Evolutionary conservation across 805 yeast species (phyloP), one percentile per base, ranked within the genome.

Genomic region (Ogataea saltuana): DNA sequence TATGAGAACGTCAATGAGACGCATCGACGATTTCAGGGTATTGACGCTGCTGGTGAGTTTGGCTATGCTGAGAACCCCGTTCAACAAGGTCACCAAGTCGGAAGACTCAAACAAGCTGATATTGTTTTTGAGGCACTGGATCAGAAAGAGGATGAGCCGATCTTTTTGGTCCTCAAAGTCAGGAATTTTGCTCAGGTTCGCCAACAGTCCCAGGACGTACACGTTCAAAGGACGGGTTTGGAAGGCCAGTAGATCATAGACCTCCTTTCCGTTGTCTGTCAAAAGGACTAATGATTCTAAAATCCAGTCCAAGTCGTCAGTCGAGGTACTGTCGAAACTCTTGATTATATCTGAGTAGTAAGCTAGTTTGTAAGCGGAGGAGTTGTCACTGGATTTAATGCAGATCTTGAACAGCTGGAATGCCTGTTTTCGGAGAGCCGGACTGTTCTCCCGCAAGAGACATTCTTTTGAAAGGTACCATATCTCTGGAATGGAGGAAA

Each of bases 391-490:
- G 27, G 72, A 67, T 16, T 60, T 56, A 7, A 84, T 78, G 60
- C 95, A 84, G 39, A 71, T 69, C 6, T 63, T 56, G 55, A 86
- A 60, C 18, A 88, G 65, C 13, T 69, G 60, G 25, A 86, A 60
- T 0, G 82, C 81, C 1, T 75, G 73, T 23, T 73, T 63, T 20
- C 83, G 64, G 3, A 69, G 60, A 13, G 63, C 67, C 1, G 59
- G 43, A 16, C 53, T 55, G 23, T 55, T 59, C 3, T 60, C 58
- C 0, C 65, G 58, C 6, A 67, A 66, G 39, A 85, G 70, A 59
- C 83, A 62, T 39, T 73, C 77, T 46, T 76, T 67, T 0, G 84
- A 82, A 39, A 80, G 64, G 59, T 82, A 79, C 96, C 96, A 88
- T 1, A 87, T 70, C 48, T 85, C 89, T 0, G 87, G 81, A 4